These are phyloP conservation scores for Naegleria lovaniensis DNA, from an alignment of 208 protist genomes.

Conservation along the genomic window DNA sequence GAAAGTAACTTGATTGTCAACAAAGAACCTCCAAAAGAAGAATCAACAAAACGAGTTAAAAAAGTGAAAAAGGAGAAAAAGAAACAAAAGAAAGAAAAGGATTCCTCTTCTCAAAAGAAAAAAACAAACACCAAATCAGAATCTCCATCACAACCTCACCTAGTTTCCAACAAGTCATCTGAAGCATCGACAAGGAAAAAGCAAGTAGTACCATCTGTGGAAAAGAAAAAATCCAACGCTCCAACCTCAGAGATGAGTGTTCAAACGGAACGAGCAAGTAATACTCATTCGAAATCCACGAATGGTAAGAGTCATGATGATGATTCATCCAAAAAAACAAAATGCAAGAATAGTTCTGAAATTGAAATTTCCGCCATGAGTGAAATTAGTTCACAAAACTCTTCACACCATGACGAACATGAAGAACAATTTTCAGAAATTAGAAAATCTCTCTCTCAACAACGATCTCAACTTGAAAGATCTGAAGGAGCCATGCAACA, in stretches of 20 bases:
- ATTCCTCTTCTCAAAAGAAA: not conserved
- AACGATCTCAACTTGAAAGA: not conserved
- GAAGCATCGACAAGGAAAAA: not conserved
- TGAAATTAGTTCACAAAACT: not conserved
- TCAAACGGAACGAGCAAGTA: no score
- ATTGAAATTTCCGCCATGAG: no score
- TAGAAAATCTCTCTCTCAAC: not conserved
- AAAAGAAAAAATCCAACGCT: no score
- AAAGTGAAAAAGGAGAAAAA: not conserved
- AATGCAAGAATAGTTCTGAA: no score
- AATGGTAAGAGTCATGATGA: no score
- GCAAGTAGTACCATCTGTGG: not conserved
- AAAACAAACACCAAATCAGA: not conserved
- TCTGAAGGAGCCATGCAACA: not conserved
- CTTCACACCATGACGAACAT: not conserved
- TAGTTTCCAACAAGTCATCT: no score
- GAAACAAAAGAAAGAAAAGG: not conserved
- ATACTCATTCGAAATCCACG: no score
- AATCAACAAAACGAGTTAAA: not conserved
- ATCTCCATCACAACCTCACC: no score
- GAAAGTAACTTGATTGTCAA: no score
- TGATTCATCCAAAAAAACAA: no score
- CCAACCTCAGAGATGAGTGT: no score
- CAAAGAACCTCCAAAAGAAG: not conserved
- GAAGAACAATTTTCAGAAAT: not conserved